phyloP scores from a whole-genome alignment of 306 rosid genomes.

The Casuarina cunninghamiana region DNA sequence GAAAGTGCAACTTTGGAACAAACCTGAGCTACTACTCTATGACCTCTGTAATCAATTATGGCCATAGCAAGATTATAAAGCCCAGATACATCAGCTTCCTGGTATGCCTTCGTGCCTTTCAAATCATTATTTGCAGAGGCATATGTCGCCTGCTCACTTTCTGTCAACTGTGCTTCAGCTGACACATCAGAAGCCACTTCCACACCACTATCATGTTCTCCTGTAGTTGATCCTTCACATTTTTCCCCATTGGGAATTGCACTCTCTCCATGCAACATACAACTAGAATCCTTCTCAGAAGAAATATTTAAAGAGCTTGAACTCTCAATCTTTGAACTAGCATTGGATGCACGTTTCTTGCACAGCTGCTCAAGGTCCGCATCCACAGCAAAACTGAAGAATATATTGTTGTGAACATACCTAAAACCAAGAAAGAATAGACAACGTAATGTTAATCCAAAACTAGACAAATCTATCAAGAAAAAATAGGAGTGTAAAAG shows the following conservation, averaged over 20 bases:
- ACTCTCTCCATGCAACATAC: slow-evolving; percentile 38
- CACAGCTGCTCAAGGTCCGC: slow-evolving; percentile 90
- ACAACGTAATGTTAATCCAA: background rate
- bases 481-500: background rate
- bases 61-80: slow-evolving; percentile 97
- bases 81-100: slow-evolving; percentile 96
- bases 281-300: slow-evolving; percentile 46
- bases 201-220: slow-evolving; percentile 43
- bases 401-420: slow-evolving; percentile 98
- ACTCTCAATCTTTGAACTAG: slow-evolving; percentile 41
- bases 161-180: slow-evolving; percentile 67
- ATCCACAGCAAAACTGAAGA: slow-evolving; percentile 98
- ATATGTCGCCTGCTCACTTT: slow-evolving; percentile 97
- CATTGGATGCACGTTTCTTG: slow-evolving; percentile 54
- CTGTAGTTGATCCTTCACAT: slow-evolving; percentile 36
- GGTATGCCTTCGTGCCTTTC: slow-evolving; percentile 98
- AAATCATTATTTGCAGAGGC: slow-evolving; percentile 99
- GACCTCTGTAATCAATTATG: slow-evolving; percentile 95
- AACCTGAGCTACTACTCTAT: slow-evolving; percentile 99
- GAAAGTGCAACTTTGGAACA: slow-evolving; percentile 23
- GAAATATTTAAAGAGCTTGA: slow-evolving; percentile 38
- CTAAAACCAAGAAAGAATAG: slow-evolving; percentile 31
- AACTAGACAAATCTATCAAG: slow-evolving; percentile 6
- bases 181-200: slow-evolving; percentile 50
- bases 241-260: slow-evolving; percentile 61